A percentile compares a stretch with the other conserved stretches of the same genome.
Conservation (phyloP, 495 filamentous ascomycete species). For the Aspergillus sparsus region DNA sequence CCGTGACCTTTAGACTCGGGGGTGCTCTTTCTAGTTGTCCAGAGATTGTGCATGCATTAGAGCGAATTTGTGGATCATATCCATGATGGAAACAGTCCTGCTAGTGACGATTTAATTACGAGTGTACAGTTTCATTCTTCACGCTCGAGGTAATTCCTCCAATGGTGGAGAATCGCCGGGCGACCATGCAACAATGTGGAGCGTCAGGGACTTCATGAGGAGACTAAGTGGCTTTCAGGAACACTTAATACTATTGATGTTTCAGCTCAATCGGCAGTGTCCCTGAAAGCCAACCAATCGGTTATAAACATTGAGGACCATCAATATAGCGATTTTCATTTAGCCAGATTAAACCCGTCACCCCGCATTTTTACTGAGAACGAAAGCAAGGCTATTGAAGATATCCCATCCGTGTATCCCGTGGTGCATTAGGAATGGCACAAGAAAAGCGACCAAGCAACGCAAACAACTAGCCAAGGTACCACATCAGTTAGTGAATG, state of each 20-base stretch:
- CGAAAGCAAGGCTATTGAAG: not conserved
- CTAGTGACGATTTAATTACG: too few relatives aligned
- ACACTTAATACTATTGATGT: not conserved
- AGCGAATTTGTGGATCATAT: too few relatives aligned
- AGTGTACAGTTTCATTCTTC: too few relatives aligned
- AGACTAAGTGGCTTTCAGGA: not conserved
- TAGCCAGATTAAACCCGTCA: not conserved
- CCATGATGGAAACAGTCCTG: too few relatives aligned
- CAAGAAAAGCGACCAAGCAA: too few relatives aligned
- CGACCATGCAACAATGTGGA: not conserved
- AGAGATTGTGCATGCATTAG: too few relatives aligned
- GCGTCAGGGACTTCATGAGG: not conserved
- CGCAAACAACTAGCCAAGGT: too few relatives aligned
- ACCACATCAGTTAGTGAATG: too few relatives aligned
- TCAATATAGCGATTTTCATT: not conserved
- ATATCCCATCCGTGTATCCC: not conserved
- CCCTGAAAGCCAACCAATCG: not conserved
- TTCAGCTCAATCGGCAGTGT: not conserved
- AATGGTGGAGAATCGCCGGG: not conserved
- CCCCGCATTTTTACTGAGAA: conserved; percentile 2
- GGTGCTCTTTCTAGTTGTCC: too few relatives aligned
- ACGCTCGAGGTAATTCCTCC: not conserved
- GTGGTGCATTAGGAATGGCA: conserved; percentile 18
- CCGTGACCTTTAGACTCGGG: not conserved
- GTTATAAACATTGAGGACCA: not conserved